Percentiles rank a stretch among this genome's conserved stretches.
phyloP scores from a whole-genome alignment of 177 flowering plant species.

The Tripterygium wilfordii region DNA sequence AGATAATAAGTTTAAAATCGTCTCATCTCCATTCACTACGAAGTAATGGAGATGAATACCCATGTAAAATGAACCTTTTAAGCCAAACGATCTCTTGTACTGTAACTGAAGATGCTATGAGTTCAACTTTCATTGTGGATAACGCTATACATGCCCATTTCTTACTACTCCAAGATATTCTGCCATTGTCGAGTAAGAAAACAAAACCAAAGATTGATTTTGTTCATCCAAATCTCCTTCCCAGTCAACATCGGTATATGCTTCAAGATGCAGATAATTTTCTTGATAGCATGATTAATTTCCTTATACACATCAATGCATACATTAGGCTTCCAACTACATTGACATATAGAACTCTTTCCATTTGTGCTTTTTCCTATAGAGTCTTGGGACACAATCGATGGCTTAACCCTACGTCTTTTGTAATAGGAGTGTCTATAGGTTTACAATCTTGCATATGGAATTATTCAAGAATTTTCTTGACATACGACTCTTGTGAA shows the following conservation, averaged over 20 bases:
- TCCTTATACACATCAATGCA: background rate
- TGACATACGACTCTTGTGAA: too few relatives aligned
- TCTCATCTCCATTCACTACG: too few relatives aligned
- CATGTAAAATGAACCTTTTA: background rate
- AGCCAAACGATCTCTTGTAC: background rate
- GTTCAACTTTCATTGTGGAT: too few relatives aligned
- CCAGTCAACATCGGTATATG: background rate
- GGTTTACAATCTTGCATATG: too few relatives aligned
- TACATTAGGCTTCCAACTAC: background rate
- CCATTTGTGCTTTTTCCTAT: too few relatives aligned
- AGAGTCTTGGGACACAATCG: too few relatives aligned
- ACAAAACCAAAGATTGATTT: background rate
- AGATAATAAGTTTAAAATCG: too few relatives aligned
- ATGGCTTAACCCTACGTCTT: too few relatives aligned
- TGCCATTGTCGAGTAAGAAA: too few relatives aligned
- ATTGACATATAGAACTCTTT: too few relatives aligned
- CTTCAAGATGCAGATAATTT: background rate
- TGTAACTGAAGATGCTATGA: background rate
- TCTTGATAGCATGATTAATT: background rate
- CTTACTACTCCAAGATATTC: background rate
- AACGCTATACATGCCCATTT: background rate
- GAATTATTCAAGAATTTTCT: background rate
- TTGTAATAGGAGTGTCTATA: too few relatives aligned
- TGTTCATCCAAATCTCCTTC: background rate
- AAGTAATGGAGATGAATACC: too few relatives aligned